phyloP scores from a whole-genome alignment of 495 filamentous ascomycete genomes.

The Lophium mytilinum region DNA sequence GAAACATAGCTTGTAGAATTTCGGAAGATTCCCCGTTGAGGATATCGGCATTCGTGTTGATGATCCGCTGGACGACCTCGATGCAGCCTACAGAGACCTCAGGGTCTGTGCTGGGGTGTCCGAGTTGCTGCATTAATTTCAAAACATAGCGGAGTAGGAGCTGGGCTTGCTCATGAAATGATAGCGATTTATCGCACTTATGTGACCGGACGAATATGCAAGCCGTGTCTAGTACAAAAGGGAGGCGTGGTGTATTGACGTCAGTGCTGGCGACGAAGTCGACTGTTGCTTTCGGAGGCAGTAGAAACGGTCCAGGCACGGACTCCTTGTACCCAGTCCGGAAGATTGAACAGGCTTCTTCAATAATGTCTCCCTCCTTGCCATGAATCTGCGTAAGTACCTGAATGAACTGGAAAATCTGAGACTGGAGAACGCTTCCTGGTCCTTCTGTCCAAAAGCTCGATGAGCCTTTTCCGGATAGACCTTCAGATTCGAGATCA shows the following conservation, averaged over 20 bases:
- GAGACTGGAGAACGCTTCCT: constrained; percentile 47
- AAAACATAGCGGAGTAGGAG: constrained; percentile 46
- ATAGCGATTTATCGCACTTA: constrained; percentile 36
- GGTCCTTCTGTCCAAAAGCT: constrained; percentile 54
- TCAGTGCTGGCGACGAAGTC: constrained; percentile 60
- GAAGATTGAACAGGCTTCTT: constrained; percentile 66
- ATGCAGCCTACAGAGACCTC: constrained; percentile 73
- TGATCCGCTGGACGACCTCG: constrained; percentile 58
- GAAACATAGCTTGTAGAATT: constrained; percentile 59
- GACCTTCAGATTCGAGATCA: constrained; percentile 44
- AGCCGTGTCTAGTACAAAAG: constrained; percentile 68
- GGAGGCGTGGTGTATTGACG: constrained; percentile 57
- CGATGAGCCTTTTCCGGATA: constrained; percentile 33
- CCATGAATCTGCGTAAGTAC: constrained; percentile 43
- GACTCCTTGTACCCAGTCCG: constrained; percentile 73
- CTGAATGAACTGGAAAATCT: constrained; percentile 50
- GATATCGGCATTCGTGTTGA: constrained; percentile 54
- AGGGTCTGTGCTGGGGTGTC: constrained; percentile 59
- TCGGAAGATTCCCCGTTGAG: constrained; percentile 45
- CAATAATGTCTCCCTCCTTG: constrained; percentile 56
- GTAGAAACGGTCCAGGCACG: constrained; percentile 66
- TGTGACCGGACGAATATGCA: constrained; percentile 66
- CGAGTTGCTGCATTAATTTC: constrained; percentile 18
- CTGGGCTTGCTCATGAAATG: constrained; percentile 50
- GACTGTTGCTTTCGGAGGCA: constrained; percentile 61